Percentiles rank a stretch among this genome's conserved stretches.
Conservation (phyloP, 2,329 filamentous ascomycete genomes). For the Neopestalotiopsis rosae region DNA sequence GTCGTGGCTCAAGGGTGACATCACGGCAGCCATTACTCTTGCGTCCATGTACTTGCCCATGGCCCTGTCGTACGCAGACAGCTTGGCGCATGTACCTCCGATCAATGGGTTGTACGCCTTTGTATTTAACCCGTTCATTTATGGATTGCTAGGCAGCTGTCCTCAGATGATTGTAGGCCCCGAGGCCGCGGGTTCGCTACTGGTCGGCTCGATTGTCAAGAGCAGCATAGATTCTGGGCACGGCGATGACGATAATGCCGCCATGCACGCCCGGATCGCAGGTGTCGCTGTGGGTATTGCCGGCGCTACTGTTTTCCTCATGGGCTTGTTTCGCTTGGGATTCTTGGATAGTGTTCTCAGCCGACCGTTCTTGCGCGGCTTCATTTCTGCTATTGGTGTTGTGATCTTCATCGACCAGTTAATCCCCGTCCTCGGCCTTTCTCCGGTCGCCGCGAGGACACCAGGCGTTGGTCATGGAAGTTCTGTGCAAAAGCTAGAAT, state of each 20-base stretch:
- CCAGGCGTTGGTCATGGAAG: slow-evolving; percentile 81
- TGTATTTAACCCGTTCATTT: slow-evolving; percentile 89
- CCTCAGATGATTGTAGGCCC: slow-evolving; percentile 94
- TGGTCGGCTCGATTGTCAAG: slow-evolving; percentile 87
- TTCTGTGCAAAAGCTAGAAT: slow-evolving; percentile 83
- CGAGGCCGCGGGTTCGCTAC: slow-evolving; percentile 89
- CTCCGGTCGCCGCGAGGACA: slow-evolving; percentile 63
- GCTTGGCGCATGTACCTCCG: slow-evolving; percentile 89
- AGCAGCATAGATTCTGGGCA: slow-evolving; percentile 73
- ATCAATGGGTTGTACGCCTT: slow-evolving; percentile 95
- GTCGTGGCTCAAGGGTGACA: slow-evolving; percentile 82
- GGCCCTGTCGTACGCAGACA: slow-evolving; percentile 90
- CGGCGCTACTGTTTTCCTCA: slow-evolving; percentile 85
- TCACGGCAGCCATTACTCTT: slow-evolving; percentile 90
- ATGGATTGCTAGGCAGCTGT: slow-evolving; percentile 88
- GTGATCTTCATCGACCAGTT: slow-evolving; percentile 96
- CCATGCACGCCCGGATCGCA: slow-evolving; percentile 79
- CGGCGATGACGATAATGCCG: slow-evolving; percentile 66
- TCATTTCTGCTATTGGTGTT: slow-evolving; percentile 96
- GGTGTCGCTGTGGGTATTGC: slow-evolving; percentile 89
- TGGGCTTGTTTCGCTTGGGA: slow-evolving; percentile 83
- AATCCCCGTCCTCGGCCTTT: slow-evolving; percentile 86
- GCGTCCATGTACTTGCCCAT: slow-evolving; percentile 99
- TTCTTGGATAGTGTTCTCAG: slow-evolving; percentile 96
- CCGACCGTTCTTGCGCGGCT: slow-evolving; percentile 88